phyloP scores from a whole-genome alignment of 352 stramenopile genomes.

The Pythium phragmitis region DNA sequence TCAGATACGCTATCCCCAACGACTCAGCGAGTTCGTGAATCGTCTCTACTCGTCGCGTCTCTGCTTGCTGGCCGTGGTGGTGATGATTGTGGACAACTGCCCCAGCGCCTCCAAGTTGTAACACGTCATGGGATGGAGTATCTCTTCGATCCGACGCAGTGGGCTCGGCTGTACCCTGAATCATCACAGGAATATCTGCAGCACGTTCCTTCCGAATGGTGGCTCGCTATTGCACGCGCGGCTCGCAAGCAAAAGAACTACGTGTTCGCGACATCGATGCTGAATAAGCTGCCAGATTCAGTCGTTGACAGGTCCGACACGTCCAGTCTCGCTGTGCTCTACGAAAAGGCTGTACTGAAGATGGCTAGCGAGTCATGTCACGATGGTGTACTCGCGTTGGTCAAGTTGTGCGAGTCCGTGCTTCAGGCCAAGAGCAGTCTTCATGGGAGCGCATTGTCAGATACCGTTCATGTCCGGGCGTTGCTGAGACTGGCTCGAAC shows the following conservation, averaged over 20 bases:
- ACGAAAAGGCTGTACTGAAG: constrained; percentile 21
- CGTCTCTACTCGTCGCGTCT: constrained; percentile 5
- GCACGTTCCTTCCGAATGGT: not conserved
- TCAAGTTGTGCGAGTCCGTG: constrained; percentile 21
- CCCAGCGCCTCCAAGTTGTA: not conserved
- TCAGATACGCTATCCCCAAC: constrained; percentile 5
- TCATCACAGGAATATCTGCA: not conserved
- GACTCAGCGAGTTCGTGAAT: not conserved
- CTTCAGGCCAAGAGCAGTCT: constrained; percentile 2
- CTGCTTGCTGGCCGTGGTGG: not conserved
- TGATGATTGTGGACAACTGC: not conserved
- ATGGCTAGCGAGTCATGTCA: constrained; percentile 60
- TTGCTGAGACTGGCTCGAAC: constrained; percentile 21
- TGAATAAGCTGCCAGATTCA: constrained; percentile 5
- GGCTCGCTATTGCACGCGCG: constrained; percentile 9
- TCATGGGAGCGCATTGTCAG: not conserved
- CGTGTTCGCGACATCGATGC: constrained; percentile 5
- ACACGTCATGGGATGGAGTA: not conserved
- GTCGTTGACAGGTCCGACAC: not conserved
- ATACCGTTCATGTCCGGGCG: constrained; percentile 15
- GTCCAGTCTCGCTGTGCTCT: constrained; percentile 34
- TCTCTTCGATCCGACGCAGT: constrained; percentile 10
- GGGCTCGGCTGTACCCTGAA: constrained; percentile 8
- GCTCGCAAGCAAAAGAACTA: constrained; percentile 26
- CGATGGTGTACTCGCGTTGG: constrained; percentile 48